Base-by-base conservation (phyloP, 2,329 filamentous ascomycete genomes). In the Cercospora sojina region DNA sequence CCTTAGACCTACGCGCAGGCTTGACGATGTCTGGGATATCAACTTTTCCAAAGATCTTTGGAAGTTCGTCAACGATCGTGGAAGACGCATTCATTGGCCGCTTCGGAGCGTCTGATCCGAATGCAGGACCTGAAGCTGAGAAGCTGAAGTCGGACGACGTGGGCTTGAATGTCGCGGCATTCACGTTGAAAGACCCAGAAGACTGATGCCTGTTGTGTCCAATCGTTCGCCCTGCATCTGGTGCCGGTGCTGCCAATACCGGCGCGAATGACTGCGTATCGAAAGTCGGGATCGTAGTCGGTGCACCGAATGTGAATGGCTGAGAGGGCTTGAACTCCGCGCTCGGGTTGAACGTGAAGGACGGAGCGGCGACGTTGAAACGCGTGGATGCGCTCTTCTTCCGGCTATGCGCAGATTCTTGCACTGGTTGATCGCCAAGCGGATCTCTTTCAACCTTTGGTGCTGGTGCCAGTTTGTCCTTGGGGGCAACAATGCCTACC, bases 281-380 rank as follows among this genome's bases (percentile, higher is more conserved):
- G 31, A 58, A 58, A 38, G 64, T 27, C 18, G 65, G 20, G 61
- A 49, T 60, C 35, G 43, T 65, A 23, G 62, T 55, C 3, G 49
- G 60, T 5, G 75, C 64, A 38, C 65, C 65, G 62, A 72, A 72
- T 12, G 66, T 59, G 62, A 70, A 64, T 56, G 64, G 56, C 27
- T 67, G 64, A 76, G 53, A 76, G 68, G 61, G 68, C 51, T 79
- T 80, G 72, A 86, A 86, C 2, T 83, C 80, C 16, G 80, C 80
- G 38, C 78, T 78, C 6, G 86, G 86, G 64, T 90, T 85, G 79
- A 94, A 94, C 73, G 90, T 92, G 83, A 97, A 97, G 74, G 95
- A 92, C 56, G 93, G 91, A 0, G 94, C 94, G 69, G 90, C 87
- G 31, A 96, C 93, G 73, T 98, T 98, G 72, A 98, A 85, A 71